phyloP scores from a whole-genome alignment of 495 filamentous ascomycete genomes.

The Cladorrhinum samala region DNA sequence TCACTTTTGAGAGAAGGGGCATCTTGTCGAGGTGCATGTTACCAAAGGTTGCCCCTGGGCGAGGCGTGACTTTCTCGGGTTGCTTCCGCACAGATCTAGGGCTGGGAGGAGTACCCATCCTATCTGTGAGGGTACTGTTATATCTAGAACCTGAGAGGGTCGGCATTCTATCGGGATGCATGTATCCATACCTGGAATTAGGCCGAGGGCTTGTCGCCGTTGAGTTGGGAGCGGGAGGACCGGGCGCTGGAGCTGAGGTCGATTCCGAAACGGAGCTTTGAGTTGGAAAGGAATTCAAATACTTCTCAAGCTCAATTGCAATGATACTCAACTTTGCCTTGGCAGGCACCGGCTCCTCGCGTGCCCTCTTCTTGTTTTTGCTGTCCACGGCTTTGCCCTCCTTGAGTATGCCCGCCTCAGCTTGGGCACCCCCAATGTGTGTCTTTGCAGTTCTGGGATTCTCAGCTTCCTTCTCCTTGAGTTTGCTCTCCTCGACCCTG shows the following conservation, averaged over 20 bases:
- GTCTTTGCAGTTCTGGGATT: too few species aligned
- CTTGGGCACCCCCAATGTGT: too few species aligned
- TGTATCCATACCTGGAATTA: neutral
- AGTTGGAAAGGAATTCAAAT: too few species aligned
- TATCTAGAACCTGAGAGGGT: neutral
- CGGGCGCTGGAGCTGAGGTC: neutral
- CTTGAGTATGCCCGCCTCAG: too few species aligned
- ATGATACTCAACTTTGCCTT: too few species aligned
- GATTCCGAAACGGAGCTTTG: too few species aligned
- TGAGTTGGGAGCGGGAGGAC: neutral
- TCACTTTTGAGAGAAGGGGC: neutral
- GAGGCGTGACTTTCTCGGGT: too few species aligned
- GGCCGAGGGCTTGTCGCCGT: neutral
- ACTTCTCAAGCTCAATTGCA: too few species aligned
- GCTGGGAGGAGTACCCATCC: neutral
- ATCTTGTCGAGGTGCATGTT: neutral
- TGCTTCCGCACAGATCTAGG: neutral
- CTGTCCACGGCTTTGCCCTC: too few species aligned
- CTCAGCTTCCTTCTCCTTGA: slow-evolving; percentile 22
- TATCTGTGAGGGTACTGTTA: neutral
- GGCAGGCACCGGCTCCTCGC: too few species aligned
- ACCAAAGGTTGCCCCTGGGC: neutral
- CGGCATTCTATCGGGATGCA: neutral
- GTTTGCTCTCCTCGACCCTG: slow-evolving; percentile 17
- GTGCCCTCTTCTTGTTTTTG: too few species aligned